Base-by-base conservation (phyloP, 768 basidiomycete genomes). In the Amanita jacksonii region DNA sequence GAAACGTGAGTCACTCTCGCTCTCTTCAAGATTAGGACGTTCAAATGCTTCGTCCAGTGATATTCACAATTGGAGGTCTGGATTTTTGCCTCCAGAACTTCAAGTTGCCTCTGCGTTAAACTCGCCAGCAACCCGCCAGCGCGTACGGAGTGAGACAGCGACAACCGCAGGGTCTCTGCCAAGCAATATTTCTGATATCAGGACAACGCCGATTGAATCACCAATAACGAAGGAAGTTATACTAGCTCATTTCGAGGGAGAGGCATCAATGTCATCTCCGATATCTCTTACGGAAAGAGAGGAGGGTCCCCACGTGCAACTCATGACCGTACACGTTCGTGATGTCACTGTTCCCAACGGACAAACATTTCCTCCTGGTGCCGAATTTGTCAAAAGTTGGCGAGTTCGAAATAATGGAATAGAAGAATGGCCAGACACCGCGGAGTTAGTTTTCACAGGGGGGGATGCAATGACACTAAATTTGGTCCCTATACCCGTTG, bases 361-460 rank as follows among this genome's bases (percentile, higher is more conserved):
- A 1, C 84, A 87, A 52, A 61, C 68, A 18, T 83, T 90, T 56
- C 85, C 85, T 23, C 79, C 85, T 5, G 88, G 88, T 25, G 85
- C 85, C 0, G 85, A 85, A 57, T 92, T 91, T 53, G 74, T 88
- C 44, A 91, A 90, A 62, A 77, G 77, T 16, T 92, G 88, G 88
- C 67, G 70, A 45, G 71, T 90, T 67, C 49, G 68, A 23, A 92
- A 92, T 53, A 72, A 72, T 51, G 80, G 86, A 12, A 54, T 52
- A 10, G 43, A 58, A 4, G 69, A 77, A 15, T 91, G 86, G 87
- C 84, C 84, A 1, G 68, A 72, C 20, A 61, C 64, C 9, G 87
- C 87, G 0, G 70, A 78, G 53, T 60, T 91, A 13, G 70, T 74
- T 8, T 89, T 79, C 52, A 76, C 83, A 35, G 83, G 77, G 7